Base-by-base conservation (phyloP, 1,284 basidiomycete genomes). In the Xanthoconium separans region DNA sequence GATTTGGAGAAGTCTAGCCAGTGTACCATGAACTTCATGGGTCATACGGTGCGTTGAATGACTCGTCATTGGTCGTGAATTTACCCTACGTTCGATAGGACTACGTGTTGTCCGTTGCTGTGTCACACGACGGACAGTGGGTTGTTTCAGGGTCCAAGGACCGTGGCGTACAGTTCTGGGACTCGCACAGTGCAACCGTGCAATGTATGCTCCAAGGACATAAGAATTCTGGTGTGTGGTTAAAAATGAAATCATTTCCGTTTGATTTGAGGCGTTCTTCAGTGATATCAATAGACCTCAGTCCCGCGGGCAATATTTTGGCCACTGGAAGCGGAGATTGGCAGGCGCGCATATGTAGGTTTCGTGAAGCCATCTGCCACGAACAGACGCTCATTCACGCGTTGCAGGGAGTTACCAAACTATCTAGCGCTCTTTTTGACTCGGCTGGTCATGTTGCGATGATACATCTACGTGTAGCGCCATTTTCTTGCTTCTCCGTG, bases 131-230 rank as follows among this genome's bases (percentile, higher is more conserved):
- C 69, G 89, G 89, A 24, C 81, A 86, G 58, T 95, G 90, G 87
- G 85, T 95, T 59, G 91, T 93, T 4, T 93, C 91, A 20, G 92
- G 93, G 24, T 93, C 91, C 20, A 95, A 95, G 70, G 94, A 97
- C 71, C 83, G 93, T 22, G 86, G 88, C 2, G 91, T 96, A 36
- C 87, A 91, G 69, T 90, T 94, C 68, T 96, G 93, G 92, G 90
- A 95, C 65, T 82, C 88, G 16, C 77, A 78, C 56, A 83, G 80
- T 7, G 89, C 84, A 2, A 81, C 85, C 59, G 82, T 89, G 41
- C 91, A 94, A 66, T 85, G 91, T 61, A 87, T 93, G 77, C 74
- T 96, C 8, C 91, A 93, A 70, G 93, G 93, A 3, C 93, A 95
- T 73, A 94, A 93, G 73, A 95, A 95, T 69, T 89, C 88, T 41